Evolutionary conservation across 75 land plant genomes (phyloP).

Genomic region (Selaginella moellendorffii): DNA sequence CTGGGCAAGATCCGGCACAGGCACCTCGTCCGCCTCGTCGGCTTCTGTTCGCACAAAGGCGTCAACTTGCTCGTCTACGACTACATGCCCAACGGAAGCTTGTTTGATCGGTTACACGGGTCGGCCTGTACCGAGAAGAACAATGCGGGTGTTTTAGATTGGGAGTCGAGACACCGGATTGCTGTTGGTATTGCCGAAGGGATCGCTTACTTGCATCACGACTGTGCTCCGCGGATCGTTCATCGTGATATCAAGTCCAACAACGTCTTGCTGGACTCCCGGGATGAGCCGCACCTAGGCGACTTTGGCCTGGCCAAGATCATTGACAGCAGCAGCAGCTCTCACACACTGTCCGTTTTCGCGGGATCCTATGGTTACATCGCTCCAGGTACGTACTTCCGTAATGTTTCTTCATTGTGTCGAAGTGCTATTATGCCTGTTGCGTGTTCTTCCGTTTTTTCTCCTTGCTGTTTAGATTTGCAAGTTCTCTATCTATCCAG

Average conservation of each 20-base stretch:
- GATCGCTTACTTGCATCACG: neutral
- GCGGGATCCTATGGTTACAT: neutral
- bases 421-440: no score
- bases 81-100: slow-evolving; percentile 80
- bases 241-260: neutral
- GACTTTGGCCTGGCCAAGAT: neutral
- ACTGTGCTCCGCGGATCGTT: neutral
- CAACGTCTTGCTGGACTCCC: neutral
- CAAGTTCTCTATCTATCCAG: no score
- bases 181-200: neutral
- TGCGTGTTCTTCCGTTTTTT: no score
- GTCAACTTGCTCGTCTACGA: slow-evolving; percentile 56
- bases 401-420: no score
- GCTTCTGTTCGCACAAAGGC: slow-evolving; percentile 38
- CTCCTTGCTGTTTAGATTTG: no score
- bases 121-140: no score
- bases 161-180: neutral
- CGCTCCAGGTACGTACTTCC: no score
- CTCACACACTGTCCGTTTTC: neutral
- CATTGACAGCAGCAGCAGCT: neutral
- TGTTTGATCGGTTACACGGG: slow-evolving; percentile 71
- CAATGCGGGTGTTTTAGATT: neutral
- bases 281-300: neutral
- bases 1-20: slow-evolving; percentile 74
- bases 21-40: slow-evolving; percentile 72